phyloP scores from a whole-genome alignment of 805 yeast genomes.

The Monosporozyma solicola region DNA sequence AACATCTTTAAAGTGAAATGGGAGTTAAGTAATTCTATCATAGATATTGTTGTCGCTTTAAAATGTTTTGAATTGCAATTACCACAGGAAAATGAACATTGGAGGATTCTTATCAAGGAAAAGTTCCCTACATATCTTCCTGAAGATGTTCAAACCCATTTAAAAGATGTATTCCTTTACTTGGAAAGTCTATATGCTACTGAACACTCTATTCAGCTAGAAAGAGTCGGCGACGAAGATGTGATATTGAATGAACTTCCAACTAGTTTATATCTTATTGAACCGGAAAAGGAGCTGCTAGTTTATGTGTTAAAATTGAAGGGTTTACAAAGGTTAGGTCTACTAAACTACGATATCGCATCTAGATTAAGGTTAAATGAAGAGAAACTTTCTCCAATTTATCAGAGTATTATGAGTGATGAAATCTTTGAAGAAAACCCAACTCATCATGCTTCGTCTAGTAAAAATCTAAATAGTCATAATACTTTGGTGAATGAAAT shows the following conservation, averaged over 20 bases:
- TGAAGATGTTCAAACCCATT: conserved; percentile 5
- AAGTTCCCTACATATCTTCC: conserved; percentile 11
- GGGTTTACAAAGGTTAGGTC: conserved; percentile 18
- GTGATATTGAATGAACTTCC: conserved; percentile 16
- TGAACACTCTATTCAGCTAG: conserved; percentile 12
- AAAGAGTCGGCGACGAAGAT: conserved; percentile 22
- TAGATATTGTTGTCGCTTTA: conserved; percentile 20
- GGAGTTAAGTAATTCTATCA: conserved; percentile 14
- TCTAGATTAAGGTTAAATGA: conserved; percentile 20
- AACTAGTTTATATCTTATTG: conserved; percentile 4
- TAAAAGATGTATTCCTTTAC: conserved; percentile 17
- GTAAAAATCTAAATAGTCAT: not conserved
- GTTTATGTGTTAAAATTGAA: conserved; percentile 25
- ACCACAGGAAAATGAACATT: conserved; percentile 17
- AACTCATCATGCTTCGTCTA: not conserved
- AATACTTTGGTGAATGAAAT: not conserved
- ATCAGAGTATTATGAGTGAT: conserved; percentile 17
- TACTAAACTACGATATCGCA: conserved; percentile 10
- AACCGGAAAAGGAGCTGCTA: conserved; percentile 18
- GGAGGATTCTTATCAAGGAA: conserved; percentile 14
- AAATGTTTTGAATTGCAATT: conserved; percentile 24
- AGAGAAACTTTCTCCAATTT: conserved; percentile 19
- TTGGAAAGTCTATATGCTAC: conserved; percentile 23
- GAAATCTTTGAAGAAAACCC: conserved; percentile 12
- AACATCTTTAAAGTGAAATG: conserved; percentile 8